A percentile compares a stretch with the other conserved stretches of the same genome.
Conservation (phyloP, 176 grass and related monocot species). For the Aegilops umbellulata region DNA sequence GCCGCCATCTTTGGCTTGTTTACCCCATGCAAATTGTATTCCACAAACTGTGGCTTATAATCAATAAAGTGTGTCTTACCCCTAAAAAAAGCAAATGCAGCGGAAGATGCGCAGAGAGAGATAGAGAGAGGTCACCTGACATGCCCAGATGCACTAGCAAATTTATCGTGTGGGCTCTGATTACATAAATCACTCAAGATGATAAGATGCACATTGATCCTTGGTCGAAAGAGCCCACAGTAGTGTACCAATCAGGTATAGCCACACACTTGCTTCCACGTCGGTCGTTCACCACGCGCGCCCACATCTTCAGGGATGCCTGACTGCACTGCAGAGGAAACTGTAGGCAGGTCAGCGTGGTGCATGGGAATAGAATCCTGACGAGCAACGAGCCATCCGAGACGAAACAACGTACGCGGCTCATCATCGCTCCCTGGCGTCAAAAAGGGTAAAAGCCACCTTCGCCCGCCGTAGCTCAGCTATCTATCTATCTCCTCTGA, state of each 20-base stretch:
- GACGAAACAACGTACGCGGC: neutral
- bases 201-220: neutral
- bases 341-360: constrained; percentile 26
- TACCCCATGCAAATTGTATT: no score
- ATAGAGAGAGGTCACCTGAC: no score
- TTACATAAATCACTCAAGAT: no score
- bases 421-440: neutral
- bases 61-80: no score
- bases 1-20: no score
- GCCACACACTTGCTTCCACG: neutral
- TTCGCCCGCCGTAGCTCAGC: neutral
- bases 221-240: neutral
- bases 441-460: neutral
- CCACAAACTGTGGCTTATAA: no score
- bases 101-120: no score
- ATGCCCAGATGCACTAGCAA: no score
- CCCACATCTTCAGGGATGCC: neutral
- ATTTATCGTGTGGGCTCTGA: no score
- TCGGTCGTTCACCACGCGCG: neutral
- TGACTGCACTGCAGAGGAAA: neutral
- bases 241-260: neutral
- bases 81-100: no score
- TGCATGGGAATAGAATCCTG: constrained; percentile 45
- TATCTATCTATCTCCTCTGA: neutral
- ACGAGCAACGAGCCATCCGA: neutral